Evolutionary conservation across 805 yeast genomes (phyloP).

Genomic region (Alloascoidea africana): DNA sequence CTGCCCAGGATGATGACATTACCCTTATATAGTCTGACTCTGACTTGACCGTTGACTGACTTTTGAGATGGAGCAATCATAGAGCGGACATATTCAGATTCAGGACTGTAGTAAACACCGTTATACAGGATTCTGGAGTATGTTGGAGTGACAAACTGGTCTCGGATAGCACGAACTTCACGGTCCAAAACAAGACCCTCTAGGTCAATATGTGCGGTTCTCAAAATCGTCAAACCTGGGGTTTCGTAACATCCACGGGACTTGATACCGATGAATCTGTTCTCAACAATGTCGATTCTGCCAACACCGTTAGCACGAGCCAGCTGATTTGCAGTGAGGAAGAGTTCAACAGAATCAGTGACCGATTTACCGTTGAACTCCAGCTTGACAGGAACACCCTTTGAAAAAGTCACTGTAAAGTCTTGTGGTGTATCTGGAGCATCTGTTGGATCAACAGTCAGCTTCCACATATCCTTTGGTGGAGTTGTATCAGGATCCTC

Average conservation of each 20-base stretch:
- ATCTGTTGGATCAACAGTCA: slow-evolving; percentile 88
- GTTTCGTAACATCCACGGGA: slow-evolving; percentile 99
- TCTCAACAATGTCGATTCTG: slow-evolving; percentile 97
- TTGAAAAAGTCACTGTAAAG: slow-evolving; percentile 63
- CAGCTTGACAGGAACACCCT: slow-evolving; percentile 82
- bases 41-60: slow-evolving; percentile 92
- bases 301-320: slow-evolving; percentile 99
- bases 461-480: slow-evolving; percentile 99
- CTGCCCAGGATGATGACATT: slow-evolving; percentile 75
- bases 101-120: slow-evolving; percentile 97
- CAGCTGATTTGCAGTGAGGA: slow-evolving; percentile 81
- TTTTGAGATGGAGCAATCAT: slow-evolving; percentile 92
- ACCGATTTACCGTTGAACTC: slow-evolving; percentile 41
- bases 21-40: slow-evolving; percentile 92
- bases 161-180: slow-evolving; percentile 95
- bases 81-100: slow-evolving; percentile 87
- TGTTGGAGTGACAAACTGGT: slow-evolving; percentile 84
- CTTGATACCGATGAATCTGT: slow-evolving; percentile 96
- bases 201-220: slow-evolving; percentile 88
- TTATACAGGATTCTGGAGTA: slow-evolving; percentile 87
- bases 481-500: slow-evolving; percentile 99
- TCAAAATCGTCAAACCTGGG: slow-evolving; percentile 91
- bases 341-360: slow-evolving; percentile 83
- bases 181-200: slow-evolving; percentile 96
- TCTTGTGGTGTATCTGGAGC: slow-evolving; percentile 93